These are phyloP conservation scores for Mycena indigotica DNA, from an alignment of 768 basidiomycete genomes.

Conservation along the genomic window DNA sequence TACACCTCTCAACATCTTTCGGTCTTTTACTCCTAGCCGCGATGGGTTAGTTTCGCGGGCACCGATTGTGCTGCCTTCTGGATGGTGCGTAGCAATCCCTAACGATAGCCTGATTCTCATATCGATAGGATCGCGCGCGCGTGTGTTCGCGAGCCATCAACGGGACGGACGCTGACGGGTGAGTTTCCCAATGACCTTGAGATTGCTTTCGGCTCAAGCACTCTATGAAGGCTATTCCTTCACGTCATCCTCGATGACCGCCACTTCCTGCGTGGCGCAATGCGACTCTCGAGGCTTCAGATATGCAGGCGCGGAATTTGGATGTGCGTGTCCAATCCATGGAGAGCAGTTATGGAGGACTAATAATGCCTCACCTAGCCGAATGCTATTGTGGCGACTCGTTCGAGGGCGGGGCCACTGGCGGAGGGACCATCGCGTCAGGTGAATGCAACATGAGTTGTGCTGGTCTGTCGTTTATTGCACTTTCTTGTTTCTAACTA, in stretches of 20 bases:
- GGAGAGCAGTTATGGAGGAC: too few relatives aligned
- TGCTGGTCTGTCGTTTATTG: background rate
- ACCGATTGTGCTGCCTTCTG: constrained; percentile 10
- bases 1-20: background rate
- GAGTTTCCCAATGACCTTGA: background rate
- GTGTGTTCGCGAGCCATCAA: constrained; percentile 13
- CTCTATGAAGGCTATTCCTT: constrained; percentile 8
- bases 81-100: background rate
- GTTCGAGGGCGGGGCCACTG: constrained; percentile 8
- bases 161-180: constrained; percentile 12
- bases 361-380: constrained; percentile 1
- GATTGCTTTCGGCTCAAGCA: background rate
- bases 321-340: constrained; percentile 1
- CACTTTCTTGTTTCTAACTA: background rate
- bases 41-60: constrained; percentile 1
- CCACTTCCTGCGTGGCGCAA: constrained; percentile 16
- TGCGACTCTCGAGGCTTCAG: constrained; percentile 14
- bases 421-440: constrained; percentile 7
- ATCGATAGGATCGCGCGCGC: constrained; percentile 1
- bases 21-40: background rate
- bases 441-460: constrained; percentile 13
- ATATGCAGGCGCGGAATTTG: constrained; percentile 15
- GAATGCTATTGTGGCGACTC: constrained; percentile 17
- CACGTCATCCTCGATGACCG: constrained; percentile 6
- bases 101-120: background rate